Base-by-base conservation (phyloP, 805 yeast species). In the Yarrowia sp. region DNA sequence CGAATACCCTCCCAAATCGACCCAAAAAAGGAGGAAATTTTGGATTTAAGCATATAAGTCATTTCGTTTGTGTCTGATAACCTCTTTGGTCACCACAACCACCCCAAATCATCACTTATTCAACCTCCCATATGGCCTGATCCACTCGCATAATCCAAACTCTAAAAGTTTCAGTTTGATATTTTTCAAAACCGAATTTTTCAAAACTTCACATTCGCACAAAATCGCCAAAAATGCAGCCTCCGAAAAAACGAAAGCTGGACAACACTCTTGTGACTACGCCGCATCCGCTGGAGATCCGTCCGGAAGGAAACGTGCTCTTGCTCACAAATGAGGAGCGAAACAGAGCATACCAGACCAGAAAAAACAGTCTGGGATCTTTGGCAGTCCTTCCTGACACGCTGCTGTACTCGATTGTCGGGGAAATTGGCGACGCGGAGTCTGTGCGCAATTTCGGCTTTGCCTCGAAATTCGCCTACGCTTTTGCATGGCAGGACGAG, bases 401-500 rank as follows among this genome's bases (percentile, higher is more conserved):
- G 40, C 70, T 89, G 11, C 72, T 92, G 1, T 75, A 87, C 77
- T 81, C 82, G 7, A 76, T 90, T 1, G 70, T 91, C 3, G 79
- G 83, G 1, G 82, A 79, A 65, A 71, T 92, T 2, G 80, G 82
- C 22, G 80, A 81, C 45, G 80, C 85, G 0, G 67, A 71, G 0
- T 86, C 88, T 48, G 77, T 92, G 66, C 74, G 82, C 68, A 79
- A 78, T 38, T 73, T 91, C 36, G 83, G 89, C 49, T 86, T 84
- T 67, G 78, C 87, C 2, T 90, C 96, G 3, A 83, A 89, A 70
- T 82, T 87, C 7, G 77, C 89, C 74, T 91, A 88, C 77, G 96
- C 94, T 0, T 89, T 85, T 75, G 74, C 87, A 12, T 87, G 86
- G 74, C 89, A 87, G 74, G 97, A 92, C 72, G 97, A 92, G 64